These are phyloP conservation scores for Pestalotiopsis fici DNA, from an alignment of 2,329 filamentous ascomycete species.

Conservation along the genomic window DNA sequence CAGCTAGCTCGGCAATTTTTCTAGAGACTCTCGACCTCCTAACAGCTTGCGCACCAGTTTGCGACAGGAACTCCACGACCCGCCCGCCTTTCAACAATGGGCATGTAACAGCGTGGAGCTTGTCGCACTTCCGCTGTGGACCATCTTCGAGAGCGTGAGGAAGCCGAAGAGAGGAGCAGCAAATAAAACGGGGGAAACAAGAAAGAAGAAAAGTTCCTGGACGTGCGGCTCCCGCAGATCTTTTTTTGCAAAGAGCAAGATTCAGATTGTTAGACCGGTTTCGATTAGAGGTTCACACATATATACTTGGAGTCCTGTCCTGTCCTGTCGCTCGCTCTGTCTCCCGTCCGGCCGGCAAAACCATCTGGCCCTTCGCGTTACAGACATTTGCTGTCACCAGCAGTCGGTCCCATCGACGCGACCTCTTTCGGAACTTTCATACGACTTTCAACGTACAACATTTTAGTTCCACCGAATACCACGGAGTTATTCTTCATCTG, in stretches of 20 bases:
- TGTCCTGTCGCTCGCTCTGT: not conserved
- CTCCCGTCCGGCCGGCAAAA: not conserved
- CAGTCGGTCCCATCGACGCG: not conserved
- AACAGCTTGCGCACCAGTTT: constrained; percentile 4
- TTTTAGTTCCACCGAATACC: constrained; percentile 12
- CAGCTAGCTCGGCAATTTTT: not conserved
- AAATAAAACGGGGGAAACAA: not conserved
- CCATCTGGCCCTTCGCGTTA: not conserved
- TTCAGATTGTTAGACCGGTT: constrained; percentile 10
- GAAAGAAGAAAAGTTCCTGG: not conserved
- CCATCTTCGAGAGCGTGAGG: constrained; percentile 7
- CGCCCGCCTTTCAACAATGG: constrained; percentile 7
- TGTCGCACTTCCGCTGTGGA: constrained; percentile 10
- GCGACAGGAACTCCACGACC: constrained; percentile 4
- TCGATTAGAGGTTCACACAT: constrained; percentile 8
- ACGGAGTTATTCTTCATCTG: constrained; percentile 21
- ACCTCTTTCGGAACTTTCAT: not conserved
- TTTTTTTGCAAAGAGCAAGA: not conserved
- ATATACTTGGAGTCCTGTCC: constrained; percentile 7
- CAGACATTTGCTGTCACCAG: not conserved
- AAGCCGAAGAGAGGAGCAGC: constrained; percentile 1
- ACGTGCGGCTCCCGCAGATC: not conserved
- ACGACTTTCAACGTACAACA: not conserved
- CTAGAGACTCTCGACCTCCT: not conserved
- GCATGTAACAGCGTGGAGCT: constrained; percentile 10